Evolutionary conservation across 2,329 filamentous ascomycete genomes (phyloP), one percentile per base, ranked within the genome.

Genomic region (Helotiales sp.): DNA sequence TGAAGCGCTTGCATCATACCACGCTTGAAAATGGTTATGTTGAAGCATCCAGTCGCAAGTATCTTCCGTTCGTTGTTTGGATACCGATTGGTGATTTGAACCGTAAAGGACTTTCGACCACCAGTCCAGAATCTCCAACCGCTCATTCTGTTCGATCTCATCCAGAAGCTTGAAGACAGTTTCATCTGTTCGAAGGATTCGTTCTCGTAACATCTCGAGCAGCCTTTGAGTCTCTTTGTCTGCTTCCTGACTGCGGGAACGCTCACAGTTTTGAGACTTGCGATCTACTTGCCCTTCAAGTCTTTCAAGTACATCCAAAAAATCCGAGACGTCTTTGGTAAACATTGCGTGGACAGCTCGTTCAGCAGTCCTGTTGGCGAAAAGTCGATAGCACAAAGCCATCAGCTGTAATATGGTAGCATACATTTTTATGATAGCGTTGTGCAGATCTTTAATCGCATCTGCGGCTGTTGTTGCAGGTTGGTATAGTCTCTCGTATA

Each of bases 71-170:
- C 60, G 54, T n/a, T 54, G 29, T 8, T 58, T 48, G 17, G 24
- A 55, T 5, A 60, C 55, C 13, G 46, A 53, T 29, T 49, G 12
- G 27, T 64, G 62, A 49, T 64, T 19, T 9, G 38, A 25, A 47
- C 55, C 55, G 50, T 60, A 64, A 4, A 34, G 64, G 19, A 61
- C 63, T 36, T 48, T 58, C 34, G 63, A 71, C 19, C 66, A 60
- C 68, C 68, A 71, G 27, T 64, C 34, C 1, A 71, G 54, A 30
- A 70, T 64, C 13, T 58, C 44, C 1, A 58, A 40, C 12, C 63
- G 51, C 29, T 58, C 51, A 2, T 29, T 24, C 6, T 65, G 49
- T 5, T 58, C 27, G 4, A 34, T 19, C 36, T 29, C 48, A 31
- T 52, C 57, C 27, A 63, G 19, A 57, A 69, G 61, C 13, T 47